These are phyloP conservation scores for Lactarius deliciosus DNA, from an alignment of 768 basidiomycete species.

Conservation along the genomic window DNA sequence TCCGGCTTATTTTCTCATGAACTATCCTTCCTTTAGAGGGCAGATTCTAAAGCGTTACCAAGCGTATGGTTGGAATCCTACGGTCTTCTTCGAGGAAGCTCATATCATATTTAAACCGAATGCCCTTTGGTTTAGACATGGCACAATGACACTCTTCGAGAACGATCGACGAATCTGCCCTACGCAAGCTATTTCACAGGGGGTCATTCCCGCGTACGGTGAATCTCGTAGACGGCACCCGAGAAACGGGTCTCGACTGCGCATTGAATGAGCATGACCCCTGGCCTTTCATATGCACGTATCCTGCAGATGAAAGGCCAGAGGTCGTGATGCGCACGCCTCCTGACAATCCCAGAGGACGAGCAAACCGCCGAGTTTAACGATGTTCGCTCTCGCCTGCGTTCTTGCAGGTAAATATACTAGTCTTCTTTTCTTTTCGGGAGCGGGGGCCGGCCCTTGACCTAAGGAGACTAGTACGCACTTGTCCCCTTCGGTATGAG, in stretches of 20 bases:
- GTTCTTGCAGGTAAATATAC: no score
- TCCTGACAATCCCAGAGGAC: no score
- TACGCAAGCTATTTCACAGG: no score
- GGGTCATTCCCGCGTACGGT: no score
- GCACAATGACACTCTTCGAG: background rate
- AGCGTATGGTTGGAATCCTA: background rate
- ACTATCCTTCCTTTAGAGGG: background rate
- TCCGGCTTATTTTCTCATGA: background rate
- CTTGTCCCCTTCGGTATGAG: background rate
- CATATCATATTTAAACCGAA: background rate
- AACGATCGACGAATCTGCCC: background rate
- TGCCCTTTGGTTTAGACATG: background rate
- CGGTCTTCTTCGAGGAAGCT: background rate
- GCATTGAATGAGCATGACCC: no score
- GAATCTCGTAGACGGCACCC: no score
- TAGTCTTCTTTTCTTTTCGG: slow-evolving; percentile 48
- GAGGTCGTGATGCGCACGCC: no score
- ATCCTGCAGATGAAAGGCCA: no score
- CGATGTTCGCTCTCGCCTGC: no score
- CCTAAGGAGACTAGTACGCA: background rate
- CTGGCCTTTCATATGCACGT: no score
- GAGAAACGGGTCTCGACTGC: no score
- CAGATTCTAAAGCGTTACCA: background rate
- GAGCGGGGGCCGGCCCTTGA: slow-evolving; percentile 35
- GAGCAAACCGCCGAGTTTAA: no score